phyloP scores from a whole-genome alignment of 805 yeast species.

The Ogataea populi-albae region DNA sequence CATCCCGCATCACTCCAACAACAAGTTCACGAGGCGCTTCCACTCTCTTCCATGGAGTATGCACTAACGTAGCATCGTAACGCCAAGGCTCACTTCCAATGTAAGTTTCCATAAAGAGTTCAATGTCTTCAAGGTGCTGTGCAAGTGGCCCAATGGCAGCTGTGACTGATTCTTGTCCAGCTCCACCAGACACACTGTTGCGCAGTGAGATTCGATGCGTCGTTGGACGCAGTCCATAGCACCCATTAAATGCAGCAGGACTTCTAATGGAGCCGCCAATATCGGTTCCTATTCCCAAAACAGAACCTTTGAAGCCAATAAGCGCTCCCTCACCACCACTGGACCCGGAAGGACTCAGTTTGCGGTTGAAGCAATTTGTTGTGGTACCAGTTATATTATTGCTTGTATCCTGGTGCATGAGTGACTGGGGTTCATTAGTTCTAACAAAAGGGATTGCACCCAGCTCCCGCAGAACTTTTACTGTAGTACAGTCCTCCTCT shows the following conservation, averaged over 20 bases:
- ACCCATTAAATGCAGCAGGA: slow-evolving; percentile 57
- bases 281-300: slow-evolving; percentile 59
- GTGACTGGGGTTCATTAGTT: slow-evolving; percentile 52
- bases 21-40: slow-evolving; percentile 42
- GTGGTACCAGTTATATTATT: slow-evolving; percentile 51
- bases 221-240: slow-evolving; percentile 54
- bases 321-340: slow-evolving; percentile 66
- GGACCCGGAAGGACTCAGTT: slow-evolving; percentile 57
- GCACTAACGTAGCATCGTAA: slow-evolving; percentile 39
- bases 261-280: slow-evolving; percentile 61
- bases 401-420: slow-evolving; percentile 55
- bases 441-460: slow-evolving; percentile 59
- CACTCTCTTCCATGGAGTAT: slow-evolving; percentile 41
- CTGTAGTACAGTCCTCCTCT: slow-evolving; percentile 39
- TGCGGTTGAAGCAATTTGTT: slow-evolving; percentile 47
- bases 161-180: slow-evolving; percentile 23
- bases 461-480: slow-evolving; percentile 35
- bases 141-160: slow-evolving; percentile 49
- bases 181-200: slow-evolving; percentile 21
- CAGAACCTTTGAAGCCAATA: slow-evolving; percentile 51
- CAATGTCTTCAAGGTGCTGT: slow-evolving; percentile 45
- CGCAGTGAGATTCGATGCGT: slow-evolving; percentile 27
- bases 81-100: slow-evolving; percentile 24
- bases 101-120: slow-evolving; percentile 41
- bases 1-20: slow-evolving; percentile 59